A percentile compares a stretch with the other conserved stretches of the same genome.
These are phyloP conservation scores for Leccinum broughii DNA, from an alignment of 768 basidiomycete genomes.

Conservation along the genomic window DNA sequence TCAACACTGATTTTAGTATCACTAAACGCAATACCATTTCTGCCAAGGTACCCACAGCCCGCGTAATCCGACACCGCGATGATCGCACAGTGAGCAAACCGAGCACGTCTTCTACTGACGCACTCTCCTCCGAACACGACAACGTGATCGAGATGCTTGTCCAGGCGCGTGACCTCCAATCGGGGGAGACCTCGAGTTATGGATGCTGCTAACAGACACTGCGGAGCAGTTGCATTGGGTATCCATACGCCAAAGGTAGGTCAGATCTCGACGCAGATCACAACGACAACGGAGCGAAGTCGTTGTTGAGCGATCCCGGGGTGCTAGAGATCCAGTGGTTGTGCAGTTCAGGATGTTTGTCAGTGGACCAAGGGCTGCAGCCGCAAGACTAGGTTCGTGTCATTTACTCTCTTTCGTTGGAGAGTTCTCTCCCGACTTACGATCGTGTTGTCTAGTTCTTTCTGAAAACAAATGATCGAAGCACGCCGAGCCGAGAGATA, in stretches of 20 bases:
- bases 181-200: conserved; percentile 40
- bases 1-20: background rate
- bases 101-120: conserved; percentile 43
- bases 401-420: too few species aligned
- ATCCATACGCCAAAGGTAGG: conserved; percentile 21
- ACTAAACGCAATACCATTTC: background rate
- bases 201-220: conserved; percentile 48
- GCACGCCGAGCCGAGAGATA: too few species aligned
- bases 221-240: conserved; percentile 33
- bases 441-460: too few species aligned
- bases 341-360: too few species aligned
- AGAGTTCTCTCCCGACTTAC: too few species aligned
- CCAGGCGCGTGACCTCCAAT: conserved; percentile 6
- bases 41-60: too few species aligned
- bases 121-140: conserved; percentile 43
- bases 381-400: too few species aligned
- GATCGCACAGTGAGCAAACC: conserved; percentile 31
- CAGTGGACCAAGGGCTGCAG: too few species aligned
- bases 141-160: conserved; percentile 45
- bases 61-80: background rate
- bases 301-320: too few species aligned
- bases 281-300: too few species aligned
- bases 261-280: conserved; percentile 13
- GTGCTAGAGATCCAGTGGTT: too few species aligned
- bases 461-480: too few species aligned